A percentile compares a stretch with the other conserved stretches of the same genome.
These are phyloP conservation scores for Hibiscus mutabilis DNA, from an alignment of 345 rosid species.

Conservation along the genomic window DNA sequence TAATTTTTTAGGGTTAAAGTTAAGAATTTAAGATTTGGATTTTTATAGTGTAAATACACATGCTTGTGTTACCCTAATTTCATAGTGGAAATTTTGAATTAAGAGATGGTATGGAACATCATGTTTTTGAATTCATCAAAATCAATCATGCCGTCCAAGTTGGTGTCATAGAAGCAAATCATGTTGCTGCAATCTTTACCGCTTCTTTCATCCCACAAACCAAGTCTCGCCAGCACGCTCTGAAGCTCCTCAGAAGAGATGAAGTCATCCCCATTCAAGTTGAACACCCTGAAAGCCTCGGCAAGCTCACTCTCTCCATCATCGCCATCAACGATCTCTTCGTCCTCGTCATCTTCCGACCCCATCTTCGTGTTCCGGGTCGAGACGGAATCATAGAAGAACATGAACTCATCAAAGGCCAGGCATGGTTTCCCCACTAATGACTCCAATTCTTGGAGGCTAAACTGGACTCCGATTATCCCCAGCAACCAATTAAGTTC, in stretches of 20 bases:
- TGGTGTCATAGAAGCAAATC: conserved; percentile 56
- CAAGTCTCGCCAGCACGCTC: conserved; percentile 49
- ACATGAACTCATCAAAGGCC: conserved; percentile 49
- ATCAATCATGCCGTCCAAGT: conserved; percentile 69
- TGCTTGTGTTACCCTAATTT: too few relatives aligned
- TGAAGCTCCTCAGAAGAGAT: conserved; percentile 27
- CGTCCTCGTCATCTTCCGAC: background rate
- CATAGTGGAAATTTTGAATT: background rate
- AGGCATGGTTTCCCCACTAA: conserved; percentile 57
- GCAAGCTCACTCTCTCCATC: conserved; percentile 23
- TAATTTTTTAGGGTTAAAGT: too few relatives aligned
- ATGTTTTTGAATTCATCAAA: conserved; percentile 72
- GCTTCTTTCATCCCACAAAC: conserved; percentile 52
- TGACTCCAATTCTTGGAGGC: conserved; percentile 44
- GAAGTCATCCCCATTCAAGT: conserved; percentile 58
- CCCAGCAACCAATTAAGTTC: conserved; percentile 75
- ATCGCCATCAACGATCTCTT: background rate
- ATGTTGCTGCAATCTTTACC: conserved; percentile 54
- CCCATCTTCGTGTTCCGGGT: background rate
- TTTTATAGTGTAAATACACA: too few relatives aligned
- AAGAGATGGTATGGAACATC: conserved; percentile 27
- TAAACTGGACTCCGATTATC: conserved; percentile 29
- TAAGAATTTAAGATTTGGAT: too few relatives aligned
- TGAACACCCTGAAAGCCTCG: conserved; percentile 66
- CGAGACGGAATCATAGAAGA: conserved; percentile 43